Evolutionary conservation across 768 basidiomycete species (phyloP), one percentile per base, ranked within the genome.

Genomic region (Russula ochroleuca): DNA sequence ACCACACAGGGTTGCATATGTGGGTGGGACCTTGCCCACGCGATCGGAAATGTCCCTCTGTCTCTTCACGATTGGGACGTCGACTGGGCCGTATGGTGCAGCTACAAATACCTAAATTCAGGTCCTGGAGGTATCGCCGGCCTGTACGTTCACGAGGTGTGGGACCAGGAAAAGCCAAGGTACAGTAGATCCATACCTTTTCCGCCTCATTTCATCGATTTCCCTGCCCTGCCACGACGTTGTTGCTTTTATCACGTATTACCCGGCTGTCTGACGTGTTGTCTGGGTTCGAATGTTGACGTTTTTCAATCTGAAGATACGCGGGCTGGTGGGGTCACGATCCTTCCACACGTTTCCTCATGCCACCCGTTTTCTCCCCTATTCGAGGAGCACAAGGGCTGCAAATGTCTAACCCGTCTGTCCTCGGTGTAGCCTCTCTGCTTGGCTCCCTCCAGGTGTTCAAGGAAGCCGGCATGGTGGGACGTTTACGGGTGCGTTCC

Each of bases 271-370:
- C 37, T 50, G 41, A 51, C 28, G 35, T 25, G 17, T 50, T 23
- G 48, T 40, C 41, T 35, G 50, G 68, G 52, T 33, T 40, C 38
- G 25, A 19, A 41, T 57, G 51, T 50, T 65, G 53, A 65, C 54
- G 21, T 68, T 57, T 43, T 62, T 49, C 40, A 23, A 61, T 52
- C 47, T 33, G 23, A 67, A 97, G 97, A 72, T 85, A 85, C 65
- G 87, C 93, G 45, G 97, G 97, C 50, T 99, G 97, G 97, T 99
- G 96, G 96, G 97, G 97, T 50, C 94, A 98, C 73, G 85, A 93
- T 70, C 81, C 86, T 33, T 72, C 78, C 58, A 95, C 94, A 43
- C 87, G 97, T 35, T 98, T 99, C 78, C 78, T 82, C 59, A 98
- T 98, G 96, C 87, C 90, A 31, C 79, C 87, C 14, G 78, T 71